phyloP scores from a whole-genome alignment of 495 filamentous ascomycete genomes.

The Glonium stellatum region DNA sequence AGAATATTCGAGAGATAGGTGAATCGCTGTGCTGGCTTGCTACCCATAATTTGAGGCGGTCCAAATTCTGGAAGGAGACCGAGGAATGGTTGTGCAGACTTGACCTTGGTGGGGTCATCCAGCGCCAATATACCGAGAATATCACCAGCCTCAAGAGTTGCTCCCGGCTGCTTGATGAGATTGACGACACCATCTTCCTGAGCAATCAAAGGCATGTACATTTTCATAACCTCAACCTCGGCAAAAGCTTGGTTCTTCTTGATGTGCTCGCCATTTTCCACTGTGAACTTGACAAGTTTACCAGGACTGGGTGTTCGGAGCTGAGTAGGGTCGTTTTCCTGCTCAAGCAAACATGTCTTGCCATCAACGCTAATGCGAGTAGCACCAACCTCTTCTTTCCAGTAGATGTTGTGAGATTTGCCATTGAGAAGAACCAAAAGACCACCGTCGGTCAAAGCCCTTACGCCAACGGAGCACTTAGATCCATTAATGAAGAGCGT shows the following conservation, averaged over 20 bases:
- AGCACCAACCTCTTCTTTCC: conserved; percentile 96
- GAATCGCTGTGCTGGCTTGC: conserved; percentile 87
- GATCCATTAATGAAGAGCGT: conserved; percentile 99
- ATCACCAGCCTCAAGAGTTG: conserved; percentile 95
- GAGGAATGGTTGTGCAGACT: conserved; percentile 94
- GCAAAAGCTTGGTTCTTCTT: conserved; percentile 89
- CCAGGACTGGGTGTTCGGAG: conserved; percentile 90
- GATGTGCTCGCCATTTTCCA: conserved; percentile 94
- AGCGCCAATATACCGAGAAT: conserved; percentile 96
- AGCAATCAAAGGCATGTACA: conserved; percentile 99
- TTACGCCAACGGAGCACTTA: conserved; percentile 88
- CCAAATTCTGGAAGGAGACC: conserved; percentile 86
- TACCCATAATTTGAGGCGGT: conserved; percentile 75
- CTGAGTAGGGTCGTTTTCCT: conserved; percentile 98
- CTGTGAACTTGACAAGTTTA: conserved; percentile 97
- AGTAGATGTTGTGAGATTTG: conserved; percentile 96
- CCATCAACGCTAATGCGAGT: conserved; percentile 93
- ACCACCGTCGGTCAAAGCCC: conserved; percentile 88
- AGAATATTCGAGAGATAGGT: conserved; percentile 68
- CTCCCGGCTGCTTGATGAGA: conserved; percentile 97
- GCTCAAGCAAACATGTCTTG: conserved; percentile 96
- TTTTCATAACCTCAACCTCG: conserved; percentile 99
- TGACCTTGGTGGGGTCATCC: conserved; percentile 92
- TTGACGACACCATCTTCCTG: conserved; percentile 96
- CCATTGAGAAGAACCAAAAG: conserved; percentile 85